Evolutionary conservation across 1,284 basidiomycete genomes (phyloP), one percentile per base, ranked within the genome.

Genomic region (Wallemia ichthyophaga): DNA sequence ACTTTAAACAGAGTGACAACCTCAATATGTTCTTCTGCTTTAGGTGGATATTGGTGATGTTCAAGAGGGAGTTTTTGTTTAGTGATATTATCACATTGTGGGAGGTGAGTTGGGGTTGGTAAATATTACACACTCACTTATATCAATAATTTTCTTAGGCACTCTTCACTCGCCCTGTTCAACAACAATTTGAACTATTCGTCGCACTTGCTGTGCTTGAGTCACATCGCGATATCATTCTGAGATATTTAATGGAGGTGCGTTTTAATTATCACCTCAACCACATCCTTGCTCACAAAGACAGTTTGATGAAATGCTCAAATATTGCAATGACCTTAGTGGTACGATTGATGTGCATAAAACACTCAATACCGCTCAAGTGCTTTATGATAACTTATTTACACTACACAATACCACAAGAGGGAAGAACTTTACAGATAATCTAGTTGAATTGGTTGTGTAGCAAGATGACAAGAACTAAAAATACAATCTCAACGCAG

Each of bases 11-110:
- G 71, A 82, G 81, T 0, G 89, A 91, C 62, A 82, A 79, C 1
- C 74, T 98, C 61, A 95, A 98, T 69, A 71, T 99, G 27, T 99
- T 99, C 75, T 96, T 96, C 75, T 94, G 88, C 70, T 98, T 94
- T 77, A 79, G 91, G 75, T 88, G 85, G 85, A 77, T 88, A 21
- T 73, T 86, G 58, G 91, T 92, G 62, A 73, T 81, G 1, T 95
- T 94, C 77, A 95, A 95, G 71, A 82, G 92, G 62, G 92, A 98
- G 69, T 95, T 98, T 69, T 72, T 80, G 1, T 91, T 96, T 69
- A 77, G 83, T 31, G 83, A 92, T 59, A 83, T 96, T 25, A 73
- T 91, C 28, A 76, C 78, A 23, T 71, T 98, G 7, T 99, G 94
- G 94, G 94, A 99, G 69, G 82, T 71, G 59, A 59, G 67, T 63